Conservation (phyloP, 495 filamentous ascomycete genomes). For the Talaromyces thailandensis region DNA sequence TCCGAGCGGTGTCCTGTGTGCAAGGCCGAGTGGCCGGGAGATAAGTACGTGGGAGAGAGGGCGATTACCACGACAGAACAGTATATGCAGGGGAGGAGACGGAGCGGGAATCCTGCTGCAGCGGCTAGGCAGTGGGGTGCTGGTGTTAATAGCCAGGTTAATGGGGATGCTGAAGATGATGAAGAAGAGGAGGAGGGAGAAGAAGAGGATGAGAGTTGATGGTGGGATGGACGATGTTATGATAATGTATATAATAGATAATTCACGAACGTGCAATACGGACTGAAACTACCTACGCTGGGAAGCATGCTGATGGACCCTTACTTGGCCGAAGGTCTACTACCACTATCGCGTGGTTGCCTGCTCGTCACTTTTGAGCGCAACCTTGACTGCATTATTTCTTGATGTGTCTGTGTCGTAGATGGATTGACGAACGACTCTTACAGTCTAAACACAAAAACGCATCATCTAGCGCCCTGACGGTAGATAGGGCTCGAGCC, state of each 20-base stretch:
- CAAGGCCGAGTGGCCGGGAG: slow-evolving; percentile 59
- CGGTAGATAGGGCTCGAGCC: too few species aligned
- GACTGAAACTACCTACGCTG: background rate
- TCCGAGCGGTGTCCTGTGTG: slow-evolving; percentile 67
- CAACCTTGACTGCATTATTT: too few species aligned
- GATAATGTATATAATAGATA: background rate
- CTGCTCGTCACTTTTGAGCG: too few species aligned
- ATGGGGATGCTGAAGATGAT: background rate
- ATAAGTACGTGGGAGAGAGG: slow-evolving; percentile 72
- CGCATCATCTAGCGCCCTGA: too few species aligned
- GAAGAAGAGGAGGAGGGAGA: background rate
- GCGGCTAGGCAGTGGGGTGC: background rate
- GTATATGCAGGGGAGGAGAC: slow-evolving; percentile 19
- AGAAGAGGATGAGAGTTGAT: background rate
- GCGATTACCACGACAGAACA: slow-evolving; percentile 39
- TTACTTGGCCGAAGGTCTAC: background rate
- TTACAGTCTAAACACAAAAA: too few species aligned
- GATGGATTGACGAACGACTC: too few species aligned
- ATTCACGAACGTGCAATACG: background rate
- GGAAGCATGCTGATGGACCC: background rate
- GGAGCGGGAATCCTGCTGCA: slow-evolving; percentile 16
- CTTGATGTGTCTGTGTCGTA: too few species aligned
- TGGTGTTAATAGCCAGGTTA: background rate
- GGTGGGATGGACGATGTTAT: background rate
- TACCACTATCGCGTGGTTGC: too few species aligned